Conservation (phyloP, 2,329 filamentous ascomycete species). For the Sporothrix curviconia region DNA sequence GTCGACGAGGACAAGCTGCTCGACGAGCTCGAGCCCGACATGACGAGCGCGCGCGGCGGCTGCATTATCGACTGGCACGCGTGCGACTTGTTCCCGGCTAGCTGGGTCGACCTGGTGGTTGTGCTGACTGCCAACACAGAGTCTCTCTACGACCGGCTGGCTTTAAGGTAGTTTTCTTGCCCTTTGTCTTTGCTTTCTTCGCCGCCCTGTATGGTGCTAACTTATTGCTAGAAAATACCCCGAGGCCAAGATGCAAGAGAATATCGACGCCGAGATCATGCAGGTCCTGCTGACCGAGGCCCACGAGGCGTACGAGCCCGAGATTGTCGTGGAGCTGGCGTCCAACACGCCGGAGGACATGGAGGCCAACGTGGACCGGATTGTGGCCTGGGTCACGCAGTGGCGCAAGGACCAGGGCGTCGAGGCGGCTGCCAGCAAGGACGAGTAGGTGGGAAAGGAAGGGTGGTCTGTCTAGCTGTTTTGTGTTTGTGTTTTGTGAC, state of each 20-base stretch:
- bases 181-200: not conserved
- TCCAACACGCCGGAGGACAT: slow-evolving; percentile 81
- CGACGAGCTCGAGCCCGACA: slow-evolving; percentile 68
- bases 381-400: slow-evolving; percentile 72
- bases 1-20: slow-evolving; percentile 93
- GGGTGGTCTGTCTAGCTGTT: not conserved
- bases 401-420: slow-evolving; percentile 64
- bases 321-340: slow-evolving; percentile 81
- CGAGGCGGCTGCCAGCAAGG: not conserved
- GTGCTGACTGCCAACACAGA: slow-evolving; percentile 78
- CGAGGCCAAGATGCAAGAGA: slow-evolving; percentile 87
- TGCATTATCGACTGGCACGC: slow-evolving; percentile 97
- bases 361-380: slow-evolving; percentile 78
- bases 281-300: slow-evolving; percentile 89
- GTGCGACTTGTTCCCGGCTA: slow-evolving; percentile 87
- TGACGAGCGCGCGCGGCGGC: slow-evolving; percentile 72
- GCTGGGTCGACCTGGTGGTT: slow-evolving; percentile 92
- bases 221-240: slow-evolving; percentile 60
- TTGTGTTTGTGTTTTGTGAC: not conserved
- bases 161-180: slow-evolving; percentile 50
- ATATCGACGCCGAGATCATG: slow-evolving; percentile 96
- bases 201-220: not conserved
- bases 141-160: slow-evolving; percentile 76
- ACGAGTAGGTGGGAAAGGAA: not conserved
- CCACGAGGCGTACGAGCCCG: slow-evolving; percentile 73